phyloP scores from a whole-genome alignment of 1,284 basidiomycete species.

The Schizopora paradoxa region DNA sequence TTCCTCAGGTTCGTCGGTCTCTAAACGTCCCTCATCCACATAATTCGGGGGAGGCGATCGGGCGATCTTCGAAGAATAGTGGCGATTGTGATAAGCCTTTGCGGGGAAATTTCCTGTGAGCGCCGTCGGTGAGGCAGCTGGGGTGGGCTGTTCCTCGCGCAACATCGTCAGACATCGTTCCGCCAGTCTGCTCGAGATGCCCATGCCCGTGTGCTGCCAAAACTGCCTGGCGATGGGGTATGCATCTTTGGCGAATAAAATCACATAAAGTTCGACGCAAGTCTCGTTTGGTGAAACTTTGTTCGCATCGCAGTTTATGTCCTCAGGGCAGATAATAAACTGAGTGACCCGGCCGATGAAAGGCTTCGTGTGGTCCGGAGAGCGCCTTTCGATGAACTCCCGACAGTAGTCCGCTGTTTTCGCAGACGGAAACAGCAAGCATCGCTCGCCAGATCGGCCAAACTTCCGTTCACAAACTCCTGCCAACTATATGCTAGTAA shows the following conservation, averaged over 20 bases:
- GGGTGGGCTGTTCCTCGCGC: constrained; percentile 31
- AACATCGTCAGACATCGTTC: constrained; percentile 77
- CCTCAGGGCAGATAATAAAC: constrained; percentile 66
- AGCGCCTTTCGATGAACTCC: constrained; percentile 62
- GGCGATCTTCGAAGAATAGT: constrained; percentile 56
- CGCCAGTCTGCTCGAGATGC: constrained; percentile 85
- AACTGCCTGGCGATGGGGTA: constrained; percentile 81
- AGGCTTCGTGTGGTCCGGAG: constrained; percentile 35
- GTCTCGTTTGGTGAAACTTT: constrained; percentile 25
- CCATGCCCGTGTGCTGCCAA: constrained; percentile 94
- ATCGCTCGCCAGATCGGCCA: constrained; percentile 61
- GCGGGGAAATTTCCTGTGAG: constrained; percentile 25
- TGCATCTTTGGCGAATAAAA: constrained; percentile 67
- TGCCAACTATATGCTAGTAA: constrained; percentile 56
- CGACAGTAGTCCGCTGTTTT: constrained; percentile 71
- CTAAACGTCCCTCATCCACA: constrained; percentile 3
- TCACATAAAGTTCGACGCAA: constrained; percentile 68
- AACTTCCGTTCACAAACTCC: constrained; percentile 74
- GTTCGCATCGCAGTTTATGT: constrained; percentile 29
- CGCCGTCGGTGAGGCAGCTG: constrained; percentile 26
- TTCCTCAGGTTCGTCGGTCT: constrained; percentile 31
- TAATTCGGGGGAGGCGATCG: constrained; percentile 22
- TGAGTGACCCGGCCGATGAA: constrained; percentile 64
- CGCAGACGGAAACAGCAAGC: constrained; percentile 75
- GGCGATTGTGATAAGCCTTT: constrained; percentile 52